Evolutionary conservation across 495 filamentous ascomycete genomes (phyloP).

Genomic region (Glutinoglossum americanum): DNA sequence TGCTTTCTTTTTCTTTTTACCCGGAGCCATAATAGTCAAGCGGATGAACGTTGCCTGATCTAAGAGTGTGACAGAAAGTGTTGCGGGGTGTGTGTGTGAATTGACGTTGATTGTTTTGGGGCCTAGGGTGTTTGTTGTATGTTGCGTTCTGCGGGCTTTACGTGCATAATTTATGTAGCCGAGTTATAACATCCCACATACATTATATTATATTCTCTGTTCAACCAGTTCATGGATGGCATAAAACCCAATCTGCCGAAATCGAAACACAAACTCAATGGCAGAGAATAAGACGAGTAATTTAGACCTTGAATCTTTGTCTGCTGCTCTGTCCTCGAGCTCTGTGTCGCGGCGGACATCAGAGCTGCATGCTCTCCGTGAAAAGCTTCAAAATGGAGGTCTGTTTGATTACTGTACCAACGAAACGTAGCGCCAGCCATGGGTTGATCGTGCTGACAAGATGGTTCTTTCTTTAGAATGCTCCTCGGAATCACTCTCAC

Average conservation of each 20-base stretch:
- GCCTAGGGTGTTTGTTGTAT: background rate
- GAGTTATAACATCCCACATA: background rate
- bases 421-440: background rate
- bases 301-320: background rate
- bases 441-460: background rate
- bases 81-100: background rate
- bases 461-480: constrained; percentile 7
- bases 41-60: background rate
- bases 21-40: constrained; percentile 35
- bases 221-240: background rate
- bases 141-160: background rate
- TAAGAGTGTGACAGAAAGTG: background rate
- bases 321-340: constrained; percentile 15
- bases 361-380: constrained; percentile 23
- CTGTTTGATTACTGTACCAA: constrained; percentile 1
- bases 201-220: background rate
- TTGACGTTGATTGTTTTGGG: background rate
- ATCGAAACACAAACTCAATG: background rate
- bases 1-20: constrained; percentile 76
- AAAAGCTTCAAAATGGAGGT: constrained; percentile 23
- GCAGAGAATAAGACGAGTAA: background rate
- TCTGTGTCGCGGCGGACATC: constrained; percentile 26
- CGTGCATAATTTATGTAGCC: background rate
- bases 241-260: background rate
- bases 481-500: constrained; percentile 16